Percentiles rank a stretch among this genome's conserved stretches.
phyloP scores from a whole-genome alignment of 768 basidiomycete species.

The Suillus americanus region DNA sequence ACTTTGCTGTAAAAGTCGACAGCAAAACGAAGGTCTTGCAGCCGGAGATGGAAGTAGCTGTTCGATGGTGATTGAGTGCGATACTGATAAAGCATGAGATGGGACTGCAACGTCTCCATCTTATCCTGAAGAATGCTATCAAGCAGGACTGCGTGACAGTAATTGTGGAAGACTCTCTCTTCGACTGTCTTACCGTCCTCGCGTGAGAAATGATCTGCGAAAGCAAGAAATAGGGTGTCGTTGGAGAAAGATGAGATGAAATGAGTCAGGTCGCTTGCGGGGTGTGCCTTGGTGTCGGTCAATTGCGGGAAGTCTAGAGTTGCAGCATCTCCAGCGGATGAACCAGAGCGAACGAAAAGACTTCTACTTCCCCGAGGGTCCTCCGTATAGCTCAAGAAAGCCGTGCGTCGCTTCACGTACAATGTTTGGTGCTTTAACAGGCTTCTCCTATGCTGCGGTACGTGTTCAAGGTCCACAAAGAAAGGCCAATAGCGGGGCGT shows the following conservation, averaged over 20 bases:
- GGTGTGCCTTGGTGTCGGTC: slow-evolving; percentile 63
- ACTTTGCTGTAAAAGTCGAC: slow-evolving; percentile 76
- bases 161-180: slow-evolving; percentile 65
- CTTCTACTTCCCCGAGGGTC: slow-evolving; percentile 93
- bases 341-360: slow-evolving; percentile 85
- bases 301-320: slow-evolving; percentile 83
- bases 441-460: slow-evolving; percentile 63
- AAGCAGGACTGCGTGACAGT: slow-evolving; percentile 73
- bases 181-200: slow-evolving; percentile 55
- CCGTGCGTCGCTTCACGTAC: slow-evolving; percentile 89
- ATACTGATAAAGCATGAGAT: slow-evolving; percentile 69
- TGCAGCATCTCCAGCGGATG: slow-evolving; percentile 80
- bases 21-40: slow-evolving; percentile 75
- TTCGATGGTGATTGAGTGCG: slow-evolving; percentile 59
- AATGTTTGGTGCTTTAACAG: slow-evolving; percentile 80
- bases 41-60: slow-evolving; percentile 61
- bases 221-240: slow-evolving; percentile 74
- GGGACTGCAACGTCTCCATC: slow-evolving; percentile 70
- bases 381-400: slow-evolving; percentile 90
- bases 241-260: slow-evolving; percentile 89
- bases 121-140: slow-evolving; percentile 95
- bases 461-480: slow-evolving; percentile 72
- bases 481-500: slow-evolving; percentile 97
- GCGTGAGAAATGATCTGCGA: slow-evolving; percentile 76
- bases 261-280: slow-evolving; percentile 73